Percentiles rank a stretch among this genome's conserved stretches.
Conservation (phyloP, 768 basidiomycete genomes). For the Mycena belliarum region DNA sequence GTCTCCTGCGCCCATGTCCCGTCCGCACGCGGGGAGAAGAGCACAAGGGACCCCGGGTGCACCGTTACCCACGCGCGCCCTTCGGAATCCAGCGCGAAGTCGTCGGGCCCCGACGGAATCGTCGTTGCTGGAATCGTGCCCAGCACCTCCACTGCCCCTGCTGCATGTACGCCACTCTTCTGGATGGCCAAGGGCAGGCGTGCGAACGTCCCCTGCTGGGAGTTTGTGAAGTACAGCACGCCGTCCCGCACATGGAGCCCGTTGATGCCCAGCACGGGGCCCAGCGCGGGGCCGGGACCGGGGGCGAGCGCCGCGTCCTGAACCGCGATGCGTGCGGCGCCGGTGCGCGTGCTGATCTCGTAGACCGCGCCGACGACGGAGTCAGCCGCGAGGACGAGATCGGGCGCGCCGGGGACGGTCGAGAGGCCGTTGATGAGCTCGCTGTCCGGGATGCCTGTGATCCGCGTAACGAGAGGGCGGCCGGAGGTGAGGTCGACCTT, state of each 20-base stretch:
- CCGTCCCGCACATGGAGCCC: neutral
- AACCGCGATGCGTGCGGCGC: neutral
- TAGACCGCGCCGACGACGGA: neutral
- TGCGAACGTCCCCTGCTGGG: neutral
- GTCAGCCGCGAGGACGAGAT: neutral
- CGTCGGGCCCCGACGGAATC: neutral
- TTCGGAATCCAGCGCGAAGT: neutral
- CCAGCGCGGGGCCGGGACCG: neutral
- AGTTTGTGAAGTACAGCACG: neutral
- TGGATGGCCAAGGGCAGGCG: neutral
- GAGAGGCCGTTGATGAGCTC: neutral
- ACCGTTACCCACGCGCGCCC: neutral
- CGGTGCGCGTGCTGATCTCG: neutral
- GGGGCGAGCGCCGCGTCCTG: neutral
- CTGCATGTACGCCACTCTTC: neutral
- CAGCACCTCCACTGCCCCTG: neutral
- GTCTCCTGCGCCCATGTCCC: constrained; percentile 1
- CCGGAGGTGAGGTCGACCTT: neutral
- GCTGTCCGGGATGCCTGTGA: neutral
- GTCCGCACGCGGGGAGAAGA: neutral
- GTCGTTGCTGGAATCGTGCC: neutral
- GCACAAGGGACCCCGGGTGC: neutral
- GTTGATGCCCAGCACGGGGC: neutral
- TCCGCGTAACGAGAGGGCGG: neutral
- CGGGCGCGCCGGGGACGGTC: neutral